A percentile compares a stretch with the other conserved stretches of the same genome.
These are phyloP conservation scores for Onygenales sp. DNA, from an alignment of 2,329 filamentous ascomycete species.

Conservation along the genomic window DNA sequence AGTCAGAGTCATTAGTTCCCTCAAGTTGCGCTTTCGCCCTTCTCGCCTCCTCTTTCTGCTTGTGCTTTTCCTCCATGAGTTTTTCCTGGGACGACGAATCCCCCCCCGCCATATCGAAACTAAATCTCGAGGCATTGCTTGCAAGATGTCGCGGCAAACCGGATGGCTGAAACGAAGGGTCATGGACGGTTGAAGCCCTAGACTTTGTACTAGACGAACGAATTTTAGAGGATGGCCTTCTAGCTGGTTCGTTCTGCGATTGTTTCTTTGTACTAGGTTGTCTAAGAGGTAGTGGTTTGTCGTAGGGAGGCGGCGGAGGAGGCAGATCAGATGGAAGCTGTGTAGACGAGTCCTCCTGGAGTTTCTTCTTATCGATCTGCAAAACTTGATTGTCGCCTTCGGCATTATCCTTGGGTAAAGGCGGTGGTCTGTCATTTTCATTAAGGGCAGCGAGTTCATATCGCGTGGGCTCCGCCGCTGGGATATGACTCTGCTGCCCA, in stretches of 20 bases:
- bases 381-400: conserved; percentile 38
- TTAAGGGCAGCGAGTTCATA: conserved; percentile 13
- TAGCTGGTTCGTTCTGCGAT: not conserved
- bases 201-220: conserved; percentile 6
- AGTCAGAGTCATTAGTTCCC: conserved; percentile 29
- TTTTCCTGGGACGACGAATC: conserved; percentile 53
- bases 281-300: conserved; percentile 31
- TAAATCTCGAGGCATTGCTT: conserved; percentile 55
- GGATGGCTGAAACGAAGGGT: conserved; percentile 17
- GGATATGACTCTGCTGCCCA: not conserved
- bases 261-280: conserved; percentile 18
- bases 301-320: conserved; percentile 31
- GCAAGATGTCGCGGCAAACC: conserved; percentile 38
- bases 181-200: conserved; percentile 5
- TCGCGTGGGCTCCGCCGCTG: not conserved
- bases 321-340: conserved; percentile 23
- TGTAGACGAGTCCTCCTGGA: conserved; percentile 31
- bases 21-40: conserved; percentile 22
- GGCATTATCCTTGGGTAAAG: conserved; percentile 53
- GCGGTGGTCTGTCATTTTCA: conserved; percentile 41
- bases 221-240: not conserved
- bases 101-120: conserved; percentile 52
- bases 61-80: conserved; percentile 54
- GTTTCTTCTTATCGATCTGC: conserved; percentile 24
- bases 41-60: conserved; percentile 41